Percentiles rank a stretch among this genome's conserved stretches.
phyloP scores from a whole-genome alignment of 305 asterid species.

The Solanum hybrid region DNA sequence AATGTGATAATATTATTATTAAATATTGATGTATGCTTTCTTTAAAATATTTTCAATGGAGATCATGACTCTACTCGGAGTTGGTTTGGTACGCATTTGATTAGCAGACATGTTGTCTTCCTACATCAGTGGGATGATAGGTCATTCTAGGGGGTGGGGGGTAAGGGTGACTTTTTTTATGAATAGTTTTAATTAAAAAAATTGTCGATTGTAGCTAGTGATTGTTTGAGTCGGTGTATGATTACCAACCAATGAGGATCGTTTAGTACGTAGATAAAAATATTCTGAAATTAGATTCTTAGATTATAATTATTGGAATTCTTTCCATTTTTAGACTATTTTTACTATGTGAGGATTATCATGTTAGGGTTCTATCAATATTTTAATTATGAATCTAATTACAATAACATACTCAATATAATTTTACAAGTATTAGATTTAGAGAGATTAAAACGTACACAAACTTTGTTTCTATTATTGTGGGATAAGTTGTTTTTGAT shows the following conservation, averaged over 20 bases:
- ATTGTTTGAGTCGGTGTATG: background rate
- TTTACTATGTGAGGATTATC: no score
- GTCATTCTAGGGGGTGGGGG: no score
- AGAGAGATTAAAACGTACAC: background rate
- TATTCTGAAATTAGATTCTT: background rate
- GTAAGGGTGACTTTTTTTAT: no score
- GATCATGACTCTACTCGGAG: no score
- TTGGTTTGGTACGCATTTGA: no score
- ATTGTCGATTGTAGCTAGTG: background rate
- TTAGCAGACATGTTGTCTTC: rapidly evolving
- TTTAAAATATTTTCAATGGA: background rate
- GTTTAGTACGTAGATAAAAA: background rate
- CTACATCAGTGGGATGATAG: no score
- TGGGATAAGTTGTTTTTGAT: background rate
- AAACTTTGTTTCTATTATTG: no score
- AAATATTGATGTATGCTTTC: background rate
- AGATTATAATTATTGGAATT: background rate
- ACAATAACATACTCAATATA: background rate
- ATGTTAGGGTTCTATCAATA: no score
- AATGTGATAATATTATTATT: no score
- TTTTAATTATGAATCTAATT: no score
- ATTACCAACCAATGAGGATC: background rate
- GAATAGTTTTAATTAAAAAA: no score
- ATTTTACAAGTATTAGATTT: background rate
- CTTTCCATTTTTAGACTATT: background rate